phyloP scores from a whole-genome alignment of 352 stramenopile species.

The Peronospora farinosa region DNA sequence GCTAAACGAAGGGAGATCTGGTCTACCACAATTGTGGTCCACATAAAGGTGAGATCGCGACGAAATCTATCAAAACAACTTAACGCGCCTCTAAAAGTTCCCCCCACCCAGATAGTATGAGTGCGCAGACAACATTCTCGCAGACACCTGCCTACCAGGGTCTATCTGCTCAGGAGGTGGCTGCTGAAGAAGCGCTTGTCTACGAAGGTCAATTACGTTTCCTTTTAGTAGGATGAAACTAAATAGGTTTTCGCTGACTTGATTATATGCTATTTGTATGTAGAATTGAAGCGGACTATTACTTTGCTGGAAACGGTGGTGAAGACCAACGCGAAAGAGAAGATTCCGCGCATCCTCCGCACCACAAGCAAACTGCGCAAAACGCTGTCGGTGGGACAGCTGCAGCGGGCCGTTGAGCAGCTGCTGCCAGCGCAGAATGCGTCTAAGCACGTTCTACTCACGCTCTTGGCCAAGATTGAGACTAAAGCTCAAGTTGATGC shows the following conservation, averaged over 20 bases:
- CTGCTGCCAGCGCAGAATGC: slow-evolving; percentile 57
- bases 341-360: slow-evolving; percentile 71
- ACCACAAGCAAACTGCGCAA: slow-evolving; percentile 79
- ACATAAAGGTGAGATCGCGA: not conserved
- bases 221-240: not conserved
- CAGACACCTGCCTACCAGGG: slow-evolving; percentile 59
- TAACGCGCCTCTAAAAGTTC: not conserved
- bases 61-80: not conserved
- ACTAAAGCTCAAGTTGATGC: slow-evolving; percentile 25
- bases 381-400: slow-evolving; percentile 53
- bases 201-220: slow-evolving; percentile 43
- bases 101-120: slow-evolving; percentile 52
- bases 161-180: slow-evolving; percentile 40
- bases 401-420: slow-evolving; percentile 54
- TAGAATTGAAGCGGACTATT: slow-evolving; percentile 76
- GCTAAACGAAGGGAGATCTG: too few species aligned
- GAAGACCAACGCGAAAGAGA: slow-evolving; percentile 84
- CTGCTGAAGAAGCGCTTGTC: slow-evolving; percentile 49
- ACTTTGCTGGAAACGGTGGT: slow-evolving; percentile 64
- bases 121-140: slow-evolving; percentile 66
- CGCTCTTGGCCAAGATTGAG: slow-evolving; percentile 45
- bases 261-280: slow-evolving; percentile 12
- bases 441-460: slow-evolving; percentile 47
- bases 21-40: too few species aligned
- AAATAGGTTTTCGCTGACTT: not conserved